Evolutionary conservation across 2,329 filamentous ascomycete genomes (phyloP).

Genomic region (Dryadomyces sulphureus): DNA sequence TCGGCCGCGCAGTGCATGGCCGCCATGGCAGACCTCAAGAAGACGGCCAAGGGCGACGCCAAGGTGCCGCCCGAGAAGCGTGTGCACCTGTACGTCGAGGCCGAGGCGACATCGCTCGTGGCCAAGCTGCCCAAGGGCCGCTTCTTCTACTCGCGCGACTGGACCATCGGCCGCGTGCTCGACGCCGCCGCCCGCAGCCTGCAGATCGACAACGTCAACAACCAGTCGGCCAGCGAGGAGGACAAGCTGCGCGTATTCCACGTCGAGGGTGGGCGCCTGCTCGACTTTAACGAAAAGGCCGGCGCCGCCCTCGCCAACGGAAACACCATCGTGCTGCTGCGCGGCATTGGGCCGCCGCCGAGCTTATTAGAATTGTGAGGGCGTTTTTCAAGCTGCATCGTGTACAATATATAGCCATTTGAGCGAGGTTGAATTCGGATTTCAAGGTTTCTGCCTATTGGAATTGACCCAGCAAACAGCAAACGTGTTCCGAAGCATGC

Average conservation of each 20-base stretch:
- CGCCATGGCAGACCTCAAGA: conserved; percentile 67
- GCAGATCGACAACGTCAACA: conserved; percentile 75
- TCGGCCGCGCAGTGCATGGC: conserved; percentile 46
- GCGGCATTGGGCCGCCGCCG: conserved; percentile 70
- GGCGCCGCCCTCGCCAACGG: conserved; percentile 60
- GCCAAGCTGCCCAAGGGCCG: conserved; percentile 70
- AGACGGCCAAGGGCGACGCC: conserved; percentile 76
- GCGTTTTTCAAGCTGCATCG: no score
- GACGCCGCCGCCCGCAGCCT: conserved; percentile 64
- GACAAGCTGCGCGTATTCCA: conserved; percentile 80
- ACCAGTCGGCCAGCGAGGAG: conserved; percentile 59
- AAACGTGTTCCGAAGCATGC: no score
- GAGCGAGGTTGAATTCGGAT: no score
- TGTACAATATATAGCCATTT: no score
- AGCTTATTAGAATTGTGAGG: conserved; percentile 48
- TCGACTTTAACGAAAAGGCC: conserved; percentile 82
- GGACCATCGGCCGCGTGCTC: conserved; percentile 74
- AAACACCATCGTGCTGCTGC: conserved; percentile 76
- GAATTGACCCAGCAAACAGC: no score
- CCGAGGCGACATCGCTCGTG: conserved; percentile 70
- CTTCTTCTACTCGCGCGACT: conserved; percentile 70
- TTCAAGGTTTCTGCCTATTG: no score
- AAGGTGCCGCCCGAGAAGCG: conserved; percentile 69
- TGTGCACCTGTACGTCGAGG: conserved; percentile 84
- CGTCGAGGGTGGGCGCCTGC: conserved; percentile 71